Evolutionary conservation across 2,329 filamentous ascomycete species (phyloP), one percentile per base, ranked within the genome.

Genomic region (Diaporthe australafricana): DNA sequence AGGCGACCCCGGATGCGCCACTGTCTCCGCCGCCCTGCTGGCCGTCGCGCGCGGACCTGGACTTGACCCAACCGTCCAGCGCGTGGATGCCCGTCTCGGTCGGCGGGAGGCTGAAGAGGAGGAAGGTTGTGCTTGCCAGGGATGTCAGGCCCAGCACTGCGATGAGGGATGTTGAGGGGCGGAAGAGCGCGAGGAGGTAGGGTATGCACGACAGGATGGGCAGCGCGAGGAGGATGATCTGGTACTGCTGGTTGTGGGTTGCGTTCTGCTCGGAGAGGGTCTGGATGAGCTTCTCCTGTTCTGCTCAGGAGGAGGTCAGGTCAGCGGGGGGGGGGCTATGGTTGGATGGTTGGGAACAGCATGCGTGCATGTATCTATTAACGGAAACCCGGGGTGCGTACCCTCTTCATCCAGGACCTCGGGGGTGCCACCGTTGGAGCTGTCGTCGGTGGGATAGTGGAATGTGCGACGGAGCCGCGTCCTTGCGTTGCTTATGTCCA

Each of bases 341-440:
- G n/a, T n/a, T n/a, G n/a, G n/a, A n/a, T n/a, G n/a, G n/a, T n/a
- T n/a, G 25, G 25, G 66, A 11, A 57, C 45, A 45, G 27, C 16
- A 52, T 7, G 68, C 60, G 52, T 57, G 68, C 62, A 5, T n/a
- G 40, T 17, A 30, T 35, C 25, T 17, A 20, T 25, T 5, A 17
- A 25, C 20, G 52, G 50, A 42, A 70, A n/a, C 38, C 40, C 40
- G 30, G 27, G 30, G 42, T 42, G 52, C 75, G 67, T 80, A 92
- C 92, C 92, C 87, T 95, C 88, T 82, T 95, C 93, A 79, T 96
- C 94, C 73, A 96, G 85, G 70, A 90, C 88, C 75, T 91, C 87
- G 16, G 88, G 87, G 38, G 86, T 81, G 30, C 80, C 82, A 79
- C 87, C 85, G 45, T 88, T 85, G 68, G 80, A 80, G 71, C 88